phyloP scores from a whole-genome alignment of 2,329 filamentous ascomycete genomes.

The Helotiales sp. region DNA sequence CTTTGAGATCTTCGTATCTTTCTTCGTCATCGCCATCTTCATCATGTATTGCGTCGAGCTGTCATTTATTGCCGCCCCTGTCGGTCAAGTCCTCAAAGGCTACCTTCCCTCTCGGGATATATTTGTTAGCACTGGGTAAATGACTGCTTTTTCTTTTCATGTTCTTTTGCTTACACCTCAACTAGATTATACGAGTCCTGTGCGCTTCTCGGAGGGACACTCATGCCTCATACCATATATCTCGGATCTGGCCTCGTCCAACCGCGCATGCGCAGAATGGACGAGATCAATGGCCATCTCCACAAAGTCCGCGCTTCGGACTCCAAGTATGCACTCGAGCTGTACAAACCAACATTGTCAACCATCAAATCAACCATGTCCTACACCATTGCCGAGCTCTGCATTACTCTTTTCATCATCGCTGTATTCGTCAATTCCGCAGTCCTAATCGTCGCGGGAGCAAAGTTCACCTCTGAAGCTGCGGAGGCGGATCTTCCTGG shows the following conservation, averaged over 20 bases:
- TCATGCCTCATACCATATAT: conserved; percentile 69
- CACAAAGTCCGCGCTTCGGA: conserved; percentile 27
- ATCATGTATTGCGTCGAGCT: conserved; percentile 69
- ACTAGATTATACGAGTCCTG: conserved; percentile 64
- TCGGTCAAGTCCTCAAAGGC: conserved; percentile 59
- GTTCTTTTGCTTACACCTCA: neutral
- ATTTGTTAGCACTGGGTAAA: conserved; percentile 52
- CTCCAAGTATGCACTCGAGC: conserved; percentile 41
- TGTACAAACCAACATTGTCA: conserved; percentile 68
- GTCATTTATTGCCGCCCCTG: conserved; percentile 54
- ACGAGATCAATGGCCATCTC: conserved; percentile 54
- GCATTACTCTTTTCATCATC: conserved; percentile 73
- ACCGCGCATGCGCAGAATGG: conserved; percentile 62
- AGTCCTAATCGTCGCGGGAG: conserved; percentile 78
- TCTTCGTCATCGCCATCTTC: conserved; percentile 63
- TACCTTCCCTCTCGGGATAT: conserved; percentile 61
- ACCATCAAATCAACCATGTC: conserved; percentile 73
- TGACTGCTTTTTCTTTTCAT: neutral
- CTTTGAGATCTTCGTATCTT: conserved; percentile 63
- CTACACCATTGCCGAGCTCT: conserved; percentile 69
- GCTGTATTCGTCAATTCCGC: conserved; percentile 81
- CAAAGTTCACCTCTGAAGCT: conserved; percentile 67
- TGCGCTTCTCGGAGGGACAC: conserved; percentile 73
- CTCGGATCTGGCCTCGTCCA: conserved; percentile 71
- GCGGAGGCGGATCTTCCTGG: conserved; percentile 74